Percentiles rank a stretch among this genome's conserved stretches.
Conservation (phyloP, 1,284 basidiomycete genomes). For the Puccinia horiana region DNA sequence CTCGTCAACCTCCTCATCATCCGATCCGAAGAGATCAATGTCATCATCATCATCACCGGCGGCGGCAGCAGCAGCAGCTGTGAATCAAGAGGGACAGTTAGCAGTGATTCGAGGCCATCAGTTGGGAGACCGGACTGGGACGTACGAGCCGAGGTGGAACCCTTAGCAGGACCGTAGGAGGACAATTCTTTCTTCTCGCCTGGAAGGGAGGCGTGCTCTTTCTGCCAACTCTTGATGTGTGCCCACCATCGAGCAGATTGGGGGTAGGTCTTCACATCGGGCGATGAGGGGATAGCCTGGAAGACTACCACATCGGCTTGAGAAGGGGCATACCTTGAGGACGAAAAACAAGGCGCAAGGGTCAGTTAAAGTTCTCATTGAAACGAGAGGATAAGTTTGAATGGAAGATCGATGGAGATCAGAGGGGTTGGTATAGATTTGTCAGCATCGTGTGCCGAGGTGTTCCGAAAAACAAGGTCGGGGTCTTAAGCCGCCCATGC, state of each 20-base stretch:
- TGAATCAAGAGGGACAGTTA: conserved; percentile 61
- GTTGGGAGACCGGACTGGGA: neutral
- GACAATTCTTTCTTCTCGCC: conserved; percentile 76
- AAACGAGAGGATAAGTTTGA: conserved; percentile 46
- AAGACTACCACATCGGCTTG: conserved; percentile 96
- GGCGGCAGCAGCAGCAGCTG: conserved; percentile 63
- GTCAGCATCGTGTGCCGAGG: conserved; percentile 73
- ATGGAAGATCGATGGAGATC: conserved; percentile 62
- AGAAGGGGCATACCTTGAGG: conserved; percentile 80
- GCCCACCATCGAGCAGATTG: conserved; percentile 89
- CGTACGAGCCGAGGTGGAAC: conserved; percentile 49
- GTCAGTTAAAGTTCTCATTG: neutral
- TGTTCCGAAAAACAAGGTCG: conserved; percentile 60
- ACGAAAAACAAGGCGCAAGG: neutral
- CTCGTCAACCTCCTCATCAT: conserved; percentile 82
- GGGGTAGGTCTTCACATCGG: conserved; percentile 70
- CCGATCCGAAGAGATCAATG: conserved; percentile 86
- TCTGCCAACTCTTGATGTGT: conserved; percentile 83
- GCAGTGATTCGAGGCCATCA: conserved; percentile 59
- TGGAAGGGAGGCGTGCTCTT: conserved; percentile 75
- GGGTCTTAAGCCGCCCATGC: conserved; percentile 80
- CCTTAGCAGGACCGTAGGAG: conserved; percentile 57
- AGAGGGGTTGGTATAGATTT: conserved; percentile 78
- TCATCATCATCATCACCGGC: conserved; percentile 84
- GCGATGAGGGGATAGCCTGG: conserved; percentile 71